Evolutionary conservation across 768 basidiomycete genomes (phyloP), one percentile per base, ranked within the genome.

Genomic region (Trametes villosa): DNA sequence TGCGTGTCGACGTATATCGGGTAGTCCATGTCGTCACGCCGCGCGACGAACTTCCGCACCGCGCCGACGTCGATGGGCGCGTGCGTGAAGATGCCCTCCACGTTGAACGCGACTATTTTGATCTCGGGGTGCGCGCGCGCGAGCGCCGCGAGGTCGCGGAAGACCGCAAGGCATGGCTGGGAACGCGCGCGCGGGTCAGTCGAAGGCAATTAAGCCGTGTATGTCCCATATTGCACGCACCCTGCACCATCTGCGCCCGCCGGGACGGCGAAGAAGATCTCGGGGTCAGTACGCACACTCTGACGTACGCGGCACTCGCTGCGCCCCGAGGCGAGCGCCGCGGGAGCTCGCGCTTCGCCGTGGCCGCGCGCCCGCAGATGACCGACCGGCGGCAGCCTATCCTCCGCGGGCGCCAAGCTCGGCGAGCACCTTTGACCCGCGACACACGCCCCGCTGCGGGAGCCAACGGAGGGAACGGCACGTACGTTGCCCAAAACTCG

Each of bases 401-500:
- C n/a, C n/a, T n/a, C n/a, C n/a, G 29, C 31, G 29, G 41, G 22
- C 40, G 40, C 27, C 26, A 42, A 49, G 59, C n/a, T n/a, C n/a
- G n/a, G 22, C 45, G 26, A 50, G 50, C 42, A 8, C 36, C 24
- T 33, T 1, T 36, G 49, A 22, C 49, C 41, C 52, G 41, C 52
- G 38, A 30, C n/a, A 20, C 22, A 29, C 31, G 46, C 12, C 50
- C 31, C 26, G n/a, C 45, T 34, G 52, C 45, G 40, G 24, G 42
- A 24, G 30, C 36, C 46, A 31, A 18, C 26, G 8, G 20, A 31
- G 41, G 40, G 41, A 27, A 56, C 20, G 4, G 20, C 8, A 71
- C 71, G 54, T 57, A 73, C 71, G 71, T 67, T 54, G 71, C 70
- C 71, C 71, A 73, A 36, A 70, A 68, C 52, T 73, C 71, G 44